Conservation (phyloP, 305 asterid genomes). For the Nicotiana rustica region DNA sequence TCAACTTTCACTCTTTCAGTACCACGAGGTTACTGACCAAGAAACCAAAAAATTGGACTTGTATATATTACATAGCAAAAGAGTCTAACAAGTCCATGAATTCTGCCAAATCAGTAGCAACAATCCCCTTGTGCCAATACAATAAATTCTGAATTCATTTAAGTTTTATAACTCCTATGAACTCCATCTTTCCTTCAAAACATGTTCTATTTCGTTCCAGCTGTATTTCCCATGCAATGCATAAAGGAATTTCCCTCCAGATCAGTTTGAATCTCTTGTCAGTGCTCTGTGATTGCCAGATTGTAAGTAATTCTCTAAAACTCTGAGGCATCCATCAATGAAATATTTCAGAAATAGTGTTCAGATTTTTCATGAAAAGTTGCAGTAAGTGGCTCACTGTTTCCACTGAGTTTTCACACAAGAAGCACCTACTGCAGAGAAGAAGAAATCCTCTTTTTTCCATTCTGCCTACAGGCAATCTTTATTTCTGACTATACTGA, state of each 20-base stretch:
- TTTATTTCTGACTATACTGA: no score
- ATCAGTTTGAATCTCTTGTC: neutral
- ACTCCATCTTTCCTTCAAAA: neutral
- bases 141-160: neutral
- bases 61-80: neutral
- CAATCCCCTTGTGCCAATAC: neutral
- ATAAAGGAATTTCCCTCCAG: neutral
- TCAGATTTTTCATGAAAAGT: no score
- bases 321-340: neutral
- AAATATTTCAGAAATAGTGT: neutral
- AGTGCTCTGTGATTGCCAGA: neutral
- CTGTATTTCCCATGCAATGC: conserved; percentile 10
- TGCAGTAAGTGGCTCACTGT: no score
- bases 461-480: no score
- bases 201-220: neutral
- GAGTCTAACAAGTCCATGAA: neutral
- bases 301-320: neutral
- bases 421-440: no score
- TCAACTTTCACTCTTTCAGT: neutral
- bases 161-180: neutral
- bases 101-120: neutral
- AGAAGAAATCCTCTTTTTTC: no score
- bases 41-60: conserved; percentile 11
- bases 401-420: no score
- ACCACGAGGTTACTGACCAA: neutral